Evolutionary conservation across 2,329 filamentous ascomycete species (phyloP).

Genomic region (Triangularia verruculosa): DNA sequence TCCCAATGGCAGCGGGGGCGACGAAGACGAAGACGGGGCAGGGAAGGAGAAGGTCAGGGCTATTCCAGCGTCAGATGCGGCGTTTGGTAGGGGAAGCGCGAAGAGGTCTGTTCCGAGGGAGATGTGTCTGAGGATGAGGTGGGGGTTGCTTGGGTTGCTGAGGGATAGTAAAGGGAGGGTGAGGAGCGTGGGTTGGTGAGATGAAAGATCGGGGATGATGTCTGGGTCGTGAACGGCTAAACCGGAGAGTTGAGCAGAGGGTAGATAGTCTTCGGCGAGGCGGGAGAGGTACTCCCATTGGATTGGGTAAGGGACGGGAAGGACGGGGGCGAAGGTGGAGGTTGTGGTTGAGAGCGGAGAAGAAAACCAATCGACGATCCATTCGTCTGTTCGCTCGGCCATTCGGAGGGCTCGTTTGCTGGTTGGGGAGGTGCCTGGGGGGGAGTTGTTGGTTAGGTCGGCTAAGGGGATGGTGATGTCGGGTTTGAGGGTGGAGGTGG

Average conservation of each 20-base stretch:
- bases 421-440: conserved; percentile 47
- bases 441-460: conserved; percentile 57
- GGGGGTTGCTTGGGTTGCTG: conserved; percentile 59
- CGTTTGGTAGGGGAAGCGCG: conserved; percentile 67
- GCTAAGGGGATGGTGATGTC: conserved; percentile 78
- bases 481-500: conserved; percentile 63
- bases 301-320: conserved; percentile 70
- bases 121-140: conserved; percentile 73
- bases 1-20: conserved; percentile 54
- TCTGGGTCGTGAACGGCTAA: conserved; percentile 77
- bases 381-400: conserved; percentile 79
- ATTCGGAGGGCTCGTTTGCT: conserved; percentile 77
- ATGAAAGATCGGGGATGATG: conserved; percentile 64
- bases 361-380: conserved; percentile 68
- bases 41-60: conserved; percentile 79
- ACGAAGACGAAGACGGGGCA: conserved; percentile 29
- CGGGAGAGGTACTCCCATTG: conserved; percentile 79
- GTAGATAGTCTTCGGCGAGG: conserved; percentile 60
- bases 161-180: conserved; percentile 72
- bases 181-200: conserved; percentile 50
- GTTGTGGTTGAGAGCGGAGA: conserved; percentile 34
- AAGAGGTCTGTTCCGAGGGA: conserved; percentile 76
- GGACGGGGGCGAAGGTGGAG: conserved; percentile 61
- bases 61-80: conserved; percentile 78
- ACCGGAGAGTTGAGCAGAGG: conserved; percentile 58